These are phyloP conservation scores for Talaromyces sp. DNA, from an alignment of 2,329 filamentous ascomycete species.

Conservation along the genomic window DNA sequence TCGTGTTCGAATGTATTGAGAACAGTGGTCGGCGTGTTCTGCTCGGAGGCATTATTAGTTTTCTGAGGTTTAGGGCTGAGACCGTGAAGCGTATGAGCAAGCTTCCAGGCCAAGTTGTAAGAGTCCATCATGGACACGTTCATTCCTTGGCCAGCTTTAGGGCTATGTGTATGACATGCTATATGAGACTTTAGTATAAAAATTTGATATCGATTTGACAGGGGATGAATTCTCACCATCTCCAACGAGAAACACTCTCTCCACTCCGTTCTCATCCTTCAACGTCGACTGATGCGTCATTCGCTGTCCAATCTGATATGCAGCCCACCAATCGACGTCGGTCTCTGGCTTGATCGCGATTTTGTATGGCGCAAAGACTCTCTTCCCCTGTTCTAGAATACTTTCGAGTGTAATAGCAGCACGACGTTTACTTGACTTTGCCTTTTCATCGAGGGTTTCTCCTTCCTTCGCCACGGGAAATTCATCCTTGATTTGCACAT, in stretches of 20 bases:
- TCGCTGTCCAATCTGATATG: constrained; percentile 73
- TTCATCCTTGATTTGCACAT: constrained; percentile 45
- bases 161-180: constrained; percentile 75
- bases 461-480: constrained; percentile 35
- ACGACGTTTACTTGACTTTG: constrained; percentile 47
- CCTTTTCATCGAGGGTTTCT: constrained; percentile 58
- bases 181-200: background rate
- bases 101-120: constrained; percentile 57
- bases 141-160: constrained; percentile 48
- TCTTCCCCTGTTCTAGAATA: constrained; percentile 63
- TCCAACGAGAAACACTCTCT: constrained; percentile 70
- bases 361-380: constrained; percentile 62
- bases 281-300: constrained; percentile 47
- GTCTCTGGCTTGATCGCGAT: constrained; percentile 58
- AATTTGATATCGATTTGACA: too few relatives aligned
- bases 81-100: constrained; percentile 41
- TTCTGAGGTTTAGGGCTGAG: constrained; percentile 26
- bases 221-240: constrained; percentile 46
- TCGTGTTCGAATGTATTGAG: constrained; percentile 39
- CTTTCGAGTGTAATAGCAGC: constrained; percentile 55
- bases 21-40: constrained; percentile 22
- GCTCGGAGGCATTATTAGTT: background rate
- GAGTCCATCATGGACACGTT: constrained; percentile 50
- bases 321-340: constrained; percentile 69
- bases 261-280: constrained; percentile 64